Base-by-base conservation (phyloP, 306 rosid species). In the Fagus crenata region DNA sequence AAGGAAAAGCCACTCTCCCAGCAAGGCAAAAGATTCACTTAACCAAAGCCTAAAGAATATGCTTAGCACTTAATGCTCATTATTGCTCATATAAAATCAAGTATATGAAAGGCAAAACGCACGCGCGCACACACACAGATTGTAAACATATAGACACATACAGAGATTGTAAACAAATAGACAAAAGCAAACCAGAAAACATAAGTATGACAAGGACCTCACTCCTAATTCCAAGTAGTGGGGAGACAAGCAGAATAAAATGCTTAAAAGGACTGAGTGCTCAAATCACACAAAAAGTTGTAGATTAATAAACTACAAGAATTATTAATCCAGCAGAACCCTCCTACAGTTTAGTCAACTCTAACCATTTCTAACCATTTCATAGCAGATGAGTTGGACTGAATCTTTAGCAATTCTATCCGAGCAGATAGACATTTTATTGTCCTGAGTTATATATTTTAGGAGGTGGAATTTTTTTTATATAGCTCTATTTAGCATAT, bases 221-320 rank as follows among this genome's bases (percentile, higher is more conserved):
- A 60, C 86, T 75, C 80, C 84, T 31, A 69, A 17, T 67, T 69
- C 61, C 70, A 73, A 77, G 77, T 82, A 79, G 88, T 74, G 88
- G 86, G 88, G 86, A 76, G 82, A 78, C 63, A 81, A 68, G 53
- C 46, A 31, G 43, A 75, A 68, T 56, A 74, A 43, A 43, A 67
- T 17, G 41, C 37, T 36, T 60, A 31, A 54, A 53, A 75, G 56
- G 82, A 75, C 81, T 14, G 9, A 68, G 39, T 75, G 76, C 32
- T 31, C 76, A 81, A 81, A 73, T 72, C 76, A 46, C 14, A 69
- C 28, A 74, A 56, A 75, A 78, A 61, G 28, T 46, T 56, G 0
- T 8, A n/a, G 32, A 31, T 12, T 4, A 35, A 51, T 51, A 41
- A 53, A 31, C 12, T 13, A 54, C 11, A 2, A 15, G 8, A 13